Conservation (phyloP, 2,329 filamentous ascomycete species). For the Hypocreales sp. region DNA sequence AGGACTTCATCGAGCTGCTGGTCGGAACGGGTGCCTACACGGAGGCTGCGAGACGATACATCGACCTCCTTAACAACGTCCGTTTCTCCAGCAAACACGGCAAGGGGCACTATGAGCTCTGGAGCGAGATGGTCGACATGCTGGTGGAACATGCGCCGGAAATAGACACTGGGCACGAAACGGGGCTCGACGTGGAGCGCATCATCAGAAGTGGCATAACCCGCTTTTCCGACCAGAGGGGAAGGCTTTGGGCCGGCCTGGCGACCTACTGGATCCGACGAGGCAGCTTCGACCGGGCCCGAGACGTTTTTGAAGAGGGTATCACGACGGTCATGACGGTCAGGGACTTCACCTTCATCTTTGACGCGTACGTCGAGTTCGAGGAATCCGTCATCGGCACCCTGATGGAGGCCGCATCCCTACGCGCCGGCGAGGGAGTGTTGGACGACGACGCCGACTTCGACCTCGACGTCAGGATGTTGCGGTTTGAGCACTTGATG, state of each 20-base stretch:
- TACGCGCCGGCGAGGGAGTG: conserved; percentile 62
- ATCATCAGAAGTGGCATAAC: conserved; percentile 87
- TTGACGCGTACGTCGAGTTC: conserved; percentile 92
- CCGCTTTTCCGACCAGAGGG: conserved; percentile 83
- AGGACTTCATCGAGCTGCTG: conserved; percentile 88
- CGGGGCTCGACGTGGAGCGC: conserved; percentile 75
- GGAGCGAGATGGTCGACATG: conserved; percentile 94
- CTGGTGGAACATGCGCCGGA: conserved; percentile 82
- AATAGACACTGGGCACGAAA: conserved; percentile 65
- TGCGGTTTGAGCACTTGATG: conserved; percentile 97
- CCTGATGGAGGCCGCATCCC: conserved; percentile 76
- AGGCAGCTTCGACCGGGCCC: conserved; percentile 80
- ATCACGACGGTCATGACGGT: conserved; percentile 98
- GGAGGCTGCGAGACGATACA: conserved; percentile 82
- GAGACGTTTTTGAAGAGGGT: conserved; percentile 90
- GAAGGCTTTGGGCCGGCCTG: conserved; percentile 86
- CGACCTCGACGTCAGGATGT: conserved; percentile 91
- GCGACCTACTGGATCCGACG: conserved; percentile 94
- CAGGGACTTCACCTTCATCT: conserved; percentile 89
- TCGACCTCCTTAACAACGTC: conserved; percentile 79
- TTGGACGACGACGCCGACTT: conserved; percentile 76
- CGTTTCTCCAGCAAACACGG: conserved; percentile 84
- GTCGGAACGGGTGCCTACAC: conserved; percentile 71
- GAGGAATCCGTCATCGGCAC: conserved; percentile 90
- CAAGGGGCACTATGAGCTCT: conserved; percentile 91